Evolutionary conservation across 2,329 filamentous ascomycete genomes (phyloP), one percentile per base, ranked within the genome.

Genomic region (Sporothrix phasma): DNA sequence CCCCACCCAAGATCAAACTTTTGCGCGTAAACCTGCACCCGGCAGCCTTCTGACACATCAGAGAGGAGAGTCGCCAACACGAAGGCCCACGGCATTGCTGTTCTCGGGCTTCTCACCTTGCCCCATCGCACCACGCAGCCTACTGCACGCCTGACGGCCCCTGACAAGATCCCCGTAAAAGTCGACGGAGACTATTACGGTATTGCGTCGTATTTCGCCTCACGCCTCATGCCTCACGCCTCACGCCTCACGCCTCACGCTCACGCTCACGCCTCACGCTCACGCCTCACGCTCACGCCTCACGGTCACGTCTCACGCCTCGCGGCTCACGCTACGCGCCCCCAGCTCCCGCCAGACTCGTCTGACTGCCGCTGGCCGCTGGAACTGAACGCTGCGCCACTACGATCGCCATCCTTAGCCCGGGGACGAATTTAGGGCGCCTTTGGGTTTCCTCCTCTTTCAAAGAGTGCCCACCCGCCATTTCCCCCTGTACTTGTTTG

Each of bases 301-400:
- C n/a, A n/a, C n/a, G n/a, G n/a, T n/a, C n/a, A n/a, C 26, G 24
- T 45, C 24, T 37, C 15, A 47, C 41, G 43, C 45, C 29, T 29
- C n/a, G 15, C 29, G 26, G 31, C 45, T 39, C 45, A 17, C 26
- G 17, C 49, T 39, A 59, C 37, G 39, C 56, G 56, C 39, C 39
- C 31, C 19, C 51, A 19, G 39, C 34, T 56, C 31, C 51, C 13
- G 47, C 47, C 22, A 53, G n/a, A 60, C 47, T n/a, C n/a, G 37
- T 29, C 8, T 56, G 59, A 39, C 59, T 17, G 47, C 19, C n/a
- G 61, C 37, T 39, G 34, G 47, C 22, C 19, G 7, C 22, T 56
- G 13, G 22, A 22, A n/a, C n/a, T n/a, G n/a, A n/a, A 46, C 47
- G 10, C 61, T 65, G 59, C 51, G 64, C 59, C 64, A 65, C 61